phyloP scores from a whole-genome alignment of 2,329 filamentous ascomycete genomes.

The Scedosporium dehoogii region DNA sequence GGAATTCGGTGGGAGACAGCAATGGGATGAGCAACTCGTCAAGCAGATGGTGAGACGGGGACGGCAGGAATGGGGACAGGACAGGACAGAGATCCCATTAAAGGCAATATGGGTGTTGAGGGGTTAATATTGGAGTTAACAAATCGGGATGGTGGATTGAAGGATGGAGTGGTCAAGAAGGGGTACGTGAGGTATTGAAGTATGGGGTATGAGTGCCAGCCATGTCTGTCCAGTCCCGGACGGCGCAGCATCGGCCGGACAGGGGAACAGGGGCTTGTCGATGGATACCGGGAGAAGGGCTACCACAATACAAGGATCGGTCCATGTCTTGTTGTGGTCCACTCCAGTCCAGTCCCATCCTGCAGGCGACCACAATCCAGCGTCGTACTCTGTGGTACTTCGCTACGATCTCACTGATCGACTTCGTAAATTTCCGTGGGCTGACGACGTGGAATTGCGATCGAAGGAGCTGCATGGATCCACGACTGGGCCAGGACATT shows the following conservation, averaged over 20 bases:
- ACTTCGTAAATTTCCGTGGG: background rate
- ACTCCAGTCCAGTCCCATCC: background rate
- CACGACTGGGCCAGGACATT: background rate
- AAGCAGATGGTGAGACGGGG: background rate
- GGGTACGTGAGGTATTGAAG: background rate
- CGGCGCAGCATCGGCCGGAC: background rate
- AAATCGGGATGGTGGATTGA: constrained; percentile 4
- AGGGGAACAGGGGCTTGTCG: background rate
- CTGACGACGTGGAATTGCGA: background rate
- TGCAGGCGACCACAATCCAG: background rate
- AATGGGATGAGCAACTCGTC: background rate
- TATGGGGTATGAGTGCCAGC: background rate
- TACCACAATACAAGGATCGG: background rate
- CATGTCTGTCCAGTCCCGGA: background rate
- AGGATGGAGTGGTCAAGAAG: background rate
- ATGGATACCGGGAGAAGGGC: background rate
- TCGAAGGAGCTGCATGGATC: background rate
- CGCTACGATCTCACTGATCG: background rate
- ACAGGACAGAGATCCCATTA: background rate
- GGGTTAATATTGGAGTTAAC: constrained; percentile 5
- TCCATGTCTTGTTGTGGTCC: background rate
- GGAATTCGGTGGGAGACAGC: background rate
- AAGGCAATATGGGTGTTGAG: constrained; percentile 7
- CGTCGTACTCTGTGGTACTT: background rate
- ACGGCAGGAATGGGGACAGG: background rate